Base-by-base conservation (phyloP, 1,139 yeast species). In the Saccharomyces hybrid region DNA sequence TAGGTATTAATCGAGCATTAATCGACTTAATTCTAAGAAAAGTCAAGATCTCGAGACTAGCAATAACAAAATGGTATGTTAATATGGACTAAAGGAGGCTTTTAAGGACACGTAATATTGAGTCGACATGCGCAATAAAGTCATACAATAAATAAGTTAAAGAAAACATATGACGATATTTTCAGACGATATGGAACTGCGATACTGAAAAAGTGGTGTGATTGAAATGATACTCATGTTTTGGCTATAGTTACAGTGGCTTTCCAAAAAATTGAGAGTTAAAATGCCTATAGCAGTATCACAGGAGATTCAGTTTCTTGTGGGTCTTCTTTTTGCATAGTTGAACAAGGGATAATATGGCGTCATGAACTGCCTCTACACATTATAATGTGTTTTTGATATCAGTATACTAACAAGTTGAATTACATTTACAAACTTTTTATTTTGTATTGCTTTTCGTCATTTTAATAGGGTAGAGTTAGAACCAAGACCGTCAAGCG, bases 401-500 rank as follows among this genome's bases (percentile, higher is more conserved):
- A 38, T 11, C 26, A 19, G 44, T 19, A 9, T 38, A 38, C 44
- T 38, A 38, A 38, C 44, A 19, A 38, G 25, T 19, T 8, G 19
- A 38, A 19, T 9, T 16, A 3, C 44, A 38, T 5, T 34, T n/a
- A 38, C 29, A 9, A 11, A 14, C 8, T 38, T 51, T 23, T 50
- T 46, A 7, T 48, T 47, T 31, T 34, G 44, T 8, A 19, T 28
- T n/a, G 32, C 6, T 34, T 31, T 26, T 25, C 38, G n/a, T 41
- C 31, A 19, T 60, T 58, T 56, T n/a, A 50, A 66, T 72, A 87
- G 96, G 96, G 96, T 84, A 89, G 96, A 79, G 96, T 88, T 85
- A 88, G 96, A 86, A 95, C 99, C 74, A 95, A 95, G 87, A 95
- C 99, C 81, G 99, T 95, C 80, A 95, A 93, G 90, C 90, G 99